Evolutionary conservation across 2,329 filamentous ascomycete species (phyloP), one percentile per base, ranked within the genome.

Genomic region (Penicillium paneum): DNA sequence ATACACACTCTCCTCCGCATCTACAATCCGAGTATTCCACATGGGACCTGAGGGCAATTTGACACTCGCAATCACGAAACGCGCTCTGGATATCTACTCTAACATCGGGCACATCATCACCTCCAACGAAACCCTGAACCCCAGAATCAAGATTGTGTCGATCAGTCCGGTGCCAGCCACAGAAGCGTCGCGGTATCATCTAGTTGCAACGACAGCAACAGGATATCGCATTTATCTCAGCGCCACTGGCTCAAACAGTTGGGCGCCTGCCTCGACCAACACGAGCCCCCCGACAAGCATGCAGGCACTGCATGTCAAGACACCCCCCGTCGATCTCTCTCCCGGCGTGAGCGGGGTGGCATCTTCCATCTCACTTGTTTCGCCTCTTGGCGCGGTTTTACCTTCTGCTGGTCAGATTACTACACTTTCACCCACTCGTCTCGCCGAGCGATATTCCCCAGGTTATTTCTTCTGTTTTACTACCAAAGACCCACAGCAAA

Each of bases 241-340:
- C 68, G 91, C 93, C 5, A 96, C 91, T 0, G 88, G 88, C 60
- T 88, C 90, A 17, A 75, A 82, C 80, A 70, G 72, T 60, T 73
- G 76, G 74, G 72, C 76, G 51, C 74, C 77, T 52, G 79, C 84
- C 29, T 81, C 81, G 13, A 82, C 82, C 21, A 79, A 83, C 19
- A 81, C 83, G 8, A 86, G 81, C 54, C 86, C 89, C 0, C 92
- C 94, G 0, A 92, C 90, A 64, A 97, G 91, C 74, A 97, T 99
- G 91, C 92, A 97, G 72, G 86, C 97, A n/a, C 89, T 95, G 64
- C 94, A 96, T 67, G 90, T 99, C 73, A 95, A 94, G 69, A 96
- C 96, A 55, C 94, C 95, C 1, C 94, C 94, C 73, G 55, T 73
- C 61, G 58, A 72, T 63, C 61, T 58, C 46, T 55, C 62, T 55